Base-by-base conservation (phyloP, 1,284 basidiomycete species). In the Naganishia sp. region DNA sequence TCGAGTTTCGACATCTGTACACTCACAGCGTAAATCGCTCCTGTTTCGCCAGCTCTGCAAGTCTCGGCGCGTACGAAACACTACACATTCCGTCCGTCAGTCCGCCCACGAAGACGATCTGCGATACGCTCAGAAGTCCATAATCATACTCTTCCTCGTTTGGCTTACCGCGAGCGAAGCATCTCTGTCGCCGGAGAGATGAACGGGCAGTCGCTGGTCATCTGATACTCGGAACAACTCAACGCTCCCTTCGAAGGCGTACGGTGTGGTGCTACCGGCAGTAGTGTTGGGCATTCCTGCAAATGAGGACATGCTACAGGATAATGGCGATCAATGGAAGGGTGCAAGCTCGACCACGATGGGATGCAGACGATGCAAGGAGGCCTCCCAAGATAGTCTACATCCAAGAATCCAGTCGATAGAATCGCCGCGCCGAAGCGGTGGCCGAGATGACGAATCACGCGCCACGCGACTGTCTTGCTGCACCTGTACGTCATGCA, bases 1-100 rank as follows among this genome's bases (percentile, higher is more conserved):
- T 3, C 36, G 4, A 4, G 6, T 18, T 16, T 2, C 10, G 9
- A 6, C 21, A 46, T 6, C 9, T 28, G 33, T 11, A 28, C 15
- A 74, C 78, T 73, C 60, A 79, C 79, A 80, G 67, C 53, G 72
- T 75, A 76, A 79, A 81, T 6, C 75, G 75, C 2, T 70, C 70
- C 33, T 69, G 50, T 2, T 55, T 68, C 3, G 79, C 68, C 3
- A 72, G 71, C 1, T 68, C 68, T 0, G 70, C 70, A 23, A 81
- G 65, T 15, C 56, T 56, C 13, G 64, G 54, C 3, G 73, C 65
- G 63, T 77, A 81, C 6, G 73, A 71, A 6, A 78, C 75, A 33
- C 71, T 72, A 1, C 70, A 72, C 21, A 79, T 42, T 1, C 79
- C 79, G 57, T 79, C 77, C 11, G 69, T 72, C 55, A 81, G 68